Evolutionary conservation across 2,329 filamentous ascomycete genomes (phyloP).

Genomic region (Cladosporium sp.): DNA sequence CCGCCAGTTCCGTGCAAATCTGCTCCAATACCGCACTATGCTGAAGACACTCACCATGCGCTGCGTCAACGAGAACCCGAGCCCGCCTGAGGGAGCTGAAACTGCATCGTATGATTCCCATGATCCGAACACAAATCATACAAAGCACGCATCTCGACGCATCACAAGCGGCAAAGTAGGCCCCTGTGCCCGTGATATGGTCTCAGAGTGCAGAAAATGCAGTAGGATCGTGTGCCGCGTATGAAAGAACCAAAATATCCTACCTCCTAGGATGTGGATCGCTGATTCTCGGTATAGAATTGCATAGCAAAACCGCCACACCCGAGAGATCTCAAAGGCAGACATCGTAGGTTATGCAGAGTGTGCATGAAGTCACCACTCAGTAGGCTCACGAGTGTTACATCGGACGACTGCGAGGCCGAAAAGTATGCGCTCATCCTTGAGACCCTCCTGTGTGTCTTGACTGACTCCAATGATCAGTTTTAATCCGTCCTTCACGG

Average conservation of each 20-base stretch:
- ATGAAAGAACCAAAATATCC: conserved; percentile 27
- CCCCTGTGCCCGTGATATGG: conserved; percentile 83
- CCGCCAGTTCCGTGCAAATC: conserved; percentile 72
- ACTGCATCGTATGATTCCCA: neutral
- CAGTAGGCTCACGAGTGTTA: conserved; percentile 17
- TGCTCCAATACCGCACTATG: conserved; percentile 75
- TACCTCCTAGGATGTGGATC: neutral
- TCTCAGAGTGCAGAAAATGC: conserved; percentile 78
- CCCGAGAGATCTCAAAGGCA: conserved; percentile 64
- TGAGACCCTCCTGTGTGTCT: neutral
- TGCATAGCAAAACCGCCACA: conserved; percentile 83
- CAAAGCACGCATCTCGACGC: conserved; percentile 29
- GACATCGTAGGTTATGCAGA: conserved; percentile 78
- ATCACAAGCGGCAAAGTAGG: conserved; percentile 68
- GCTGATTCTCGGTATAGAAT: conserved; percentile 59
- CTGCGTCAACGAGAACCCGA: conserved; percentile 67
- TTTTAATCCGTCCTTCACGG: conserved; percentile 36
- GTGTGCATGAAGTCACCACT: conserved; percentile 74
- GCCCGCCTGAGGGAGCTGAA: neutral
- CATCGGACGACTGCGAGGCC: neutral
- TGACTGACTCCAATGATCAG: conserved; percentile 5
- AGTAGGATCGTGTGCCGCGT: conserved; percentile 78
- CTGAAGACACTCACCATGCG: conserved; percentile 74
- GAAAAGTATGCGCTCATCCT: neutral
- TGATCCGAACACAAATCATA: neutral